Conservation (phyloP, 2,329 filamentous ascomycete genomes). For the Aureobasidium leucospermi region DNA sequence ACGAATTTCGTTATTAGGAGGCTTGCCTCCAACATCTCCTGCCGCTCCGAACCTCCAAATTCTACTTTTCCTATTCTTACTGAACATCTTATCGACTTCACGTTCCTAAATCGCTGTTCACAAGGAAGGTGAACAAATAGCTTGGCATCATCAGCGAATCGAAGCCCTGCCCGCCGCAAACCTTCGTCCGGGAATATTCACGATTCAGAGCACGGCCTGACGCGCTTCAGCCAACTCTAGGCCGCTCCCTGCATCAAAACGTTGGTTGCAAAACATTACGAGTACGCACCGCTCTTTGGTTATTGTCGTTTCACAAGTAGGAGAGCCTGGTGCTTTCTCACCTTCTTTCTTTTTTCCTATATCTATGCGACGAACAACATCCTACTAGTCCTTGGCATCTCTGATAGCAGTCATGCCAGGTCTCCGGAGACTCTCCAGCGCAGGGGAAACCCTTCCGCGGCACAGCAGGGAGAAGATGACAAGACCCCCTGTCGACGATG, state of each 20-base stretch:
- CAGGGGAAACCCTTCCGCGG: conserved; percentile 4
- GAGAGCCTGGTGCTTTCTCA: not conserved
- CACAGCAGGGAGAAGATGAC: conserved; percentile 7
- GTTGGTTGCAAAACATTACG: not conserved
- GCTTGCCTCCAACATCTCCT: not conserved
- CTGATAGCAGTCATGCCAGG: conserved; percentile 15
- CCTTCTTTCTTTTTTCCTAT: not conserved
- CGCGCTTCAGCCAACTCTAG: conserved; percentile 7
- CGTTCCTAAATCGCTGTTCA: not conserved
- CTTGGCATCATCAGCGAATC: conserved; percentile 1
- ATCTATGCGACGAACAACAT: not conserved
- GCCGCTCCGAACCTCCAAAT: not conserved
- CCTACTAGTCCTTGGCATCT: not conserved
- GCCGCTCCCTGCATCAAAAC: conserved; percentile 10
- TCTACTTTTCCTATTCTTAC: not conserved
- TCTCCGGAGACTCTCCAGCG: conserved; percentile 11
- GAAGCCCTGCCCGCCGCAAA: not conserved
- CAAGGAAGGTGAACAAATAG: not conserved
- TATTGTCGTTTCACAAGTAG: not conserved
- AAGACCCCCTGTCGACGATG: not conserved
- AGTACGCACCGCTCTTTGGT: conserved; percentile 12
- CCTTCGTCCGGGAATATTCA: not conserved
- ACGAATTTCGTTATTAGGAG: not conserved
- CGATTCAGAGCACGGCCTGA: not conserved
- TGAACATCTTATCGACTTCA: not conserved